Evolutionary conservation across 345 rosid genomes (phyloP).

Genomic region (Populus pruinosa): DNA sequence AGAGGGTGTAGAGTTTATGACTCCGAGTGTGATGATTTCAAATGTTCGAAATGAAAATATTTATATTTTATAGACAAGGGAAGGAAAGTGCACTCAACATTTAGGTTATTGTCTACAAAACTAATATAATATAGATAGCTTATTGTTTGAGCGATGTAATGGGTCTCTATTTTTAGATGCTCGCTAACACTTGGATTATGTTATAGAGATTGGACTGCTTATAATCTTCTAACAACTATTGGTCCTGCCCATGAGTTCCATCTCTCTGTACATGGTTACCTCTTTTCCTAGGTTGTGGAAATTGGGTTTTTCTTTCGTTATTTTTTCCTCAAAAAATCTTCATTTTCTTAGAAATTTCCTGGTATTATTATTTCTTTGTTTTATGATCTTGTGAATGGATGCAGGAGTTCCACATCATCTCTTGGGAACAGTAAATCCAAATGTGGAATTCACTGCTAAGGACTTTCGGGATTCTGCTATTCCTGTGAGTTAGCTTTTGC

Average conservation of each 20-base stretch:
- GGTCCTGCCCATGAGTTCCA: too few species aligned
- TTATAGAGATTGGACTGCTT: background rate
- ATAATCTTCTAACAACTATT: background rate
- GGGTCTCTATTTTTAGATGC: too few species aligned
- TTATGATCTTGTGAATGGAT: background rate
- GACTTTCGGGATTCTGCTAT: conserved; percentile 64
- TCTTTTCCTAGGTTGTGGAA: background rate
- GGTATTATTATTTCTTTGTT: background rate
- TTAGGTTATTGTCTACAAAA: too few species aligned
- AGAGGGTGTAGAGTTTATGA: too few species aligned
- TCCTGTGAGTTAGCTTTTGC: conserved; percentile 49
- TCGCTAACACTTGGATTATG: background rate
- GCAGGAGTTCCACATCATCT: conserved; percentile 88
- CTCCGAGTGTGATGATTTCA: too few species aligned
- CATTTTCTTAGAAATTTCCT: background rate
- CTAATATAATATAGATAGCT: too few species aligned
- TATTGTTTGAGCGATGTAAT: too few species aligned
- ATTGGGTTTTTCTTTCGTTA: background rate
- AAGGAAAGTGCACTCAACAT: too few species aligned
- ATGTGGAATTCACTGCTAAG: conserved; percentile 69
- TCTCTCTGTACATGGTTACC: background rate
- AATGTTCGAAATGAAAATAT: too few species aligned
- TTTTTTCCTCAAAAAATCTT: background rate
- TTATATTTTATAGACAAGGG: too few species aligned
- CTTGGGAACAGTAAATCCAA: conserved; percentile 65